Percentiles rank a stretch among this genome's conserved stretches.
Conservation (phyloP, 1,139 yeast genomes). For the Saccharomyces hybrid region DNA sequence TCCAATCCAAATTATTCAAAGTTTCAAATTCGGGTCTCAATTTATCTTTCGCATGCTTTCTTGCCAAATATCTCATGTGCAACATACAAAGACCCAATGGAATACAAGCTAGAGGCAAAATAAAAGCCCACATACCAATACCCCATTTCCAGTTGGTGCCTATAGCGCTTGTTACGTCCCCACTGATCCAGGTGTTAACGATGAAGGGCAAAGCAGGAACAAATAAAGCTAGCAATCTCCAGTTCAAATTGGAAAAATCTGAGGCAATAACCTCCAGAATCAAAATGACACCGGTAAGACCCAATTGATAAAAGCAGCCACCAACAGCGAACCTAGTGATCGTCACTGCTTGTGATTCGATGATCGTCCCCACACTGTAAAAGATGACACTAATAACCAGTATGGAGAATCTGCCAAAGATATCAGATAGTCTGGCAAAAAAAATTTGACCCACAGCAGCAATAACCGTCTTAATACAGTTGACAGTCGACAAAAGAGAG, state of each 20-base stretch:
- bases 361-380: constrained; percentile 58
- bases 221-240: constrained; percentile 55
- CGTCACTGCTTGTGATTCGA: constrained; percentile 53
- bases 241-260: constrained; percentile 57
- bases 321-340: constrained; percentile 63
- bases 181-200: constrained; percentile 65
- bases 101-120: constrained; percentile 51
- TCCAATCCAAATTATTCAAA: constrained; percentile 5
- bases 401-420: constrained; percentile 57
- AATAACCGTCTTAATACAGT: constrained; percentile 51
- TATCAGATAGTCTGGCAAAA: constrained; percentile 58
- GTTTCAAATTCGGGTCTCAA: constrained; percentile 27
- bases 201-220: constrained; percentile 61
- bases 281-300: constrained; percentile 54
- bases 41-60: constrained; percentile 37
- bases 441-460: constrained; percentile 69
- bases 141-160: constrained; percentile 52
- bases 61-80: constrained; percentile 49
- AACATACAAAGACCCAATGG: constrained; percentile 45
- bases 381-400: constrained; percentile 46
- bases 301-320: constrained; percentile 57
- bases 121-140: constrained; percentile 69
- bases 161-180: constrained; percentile 39
- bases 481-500: constrained; percentile 54
- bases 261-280: constrained; percentile 49